A percentile compares a stretch with the other conserved stretches of the same genome.
These are phyloP conservation scores for Nymphaea colorata DNA, from an alignment of 164 flowering plant genomes.

Conservation along the genomic window DNA sequence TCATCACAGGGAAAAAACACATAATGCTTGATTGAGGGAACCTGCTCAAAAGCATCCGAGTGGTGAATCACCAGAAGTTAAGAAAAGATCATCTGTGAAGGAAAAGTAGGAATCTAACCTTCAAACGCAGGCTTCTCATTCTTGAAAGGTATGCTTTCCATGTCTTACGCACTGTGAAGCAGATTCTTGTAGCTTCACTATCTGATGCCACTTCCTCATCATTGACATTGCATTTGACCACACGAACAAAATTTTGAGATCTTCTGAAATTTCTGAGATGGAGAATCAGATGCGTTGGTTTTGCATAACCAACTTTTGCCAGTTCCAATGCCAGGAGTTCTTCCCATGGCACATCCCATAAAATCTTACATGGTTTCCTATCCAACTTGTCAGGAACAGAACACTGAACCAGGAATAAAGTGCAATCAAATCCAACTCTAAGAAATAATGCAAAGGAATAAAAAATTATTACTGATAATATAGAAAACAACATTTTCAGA, in stretches of 20 bases:
- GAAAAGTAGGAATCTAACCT: conserved; percentile 30
- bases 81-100: neutral
- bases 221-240: conserved; percentile 65
- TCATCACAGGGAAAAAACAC: conserved; percentile 59
- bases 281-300: conserved; percentile 81
- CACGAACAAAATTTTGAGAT: conserved; percentile 60
- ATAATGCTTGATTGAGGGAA: conserved; percentile 72
- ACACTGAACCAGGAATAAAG: conserved; percentile 30
- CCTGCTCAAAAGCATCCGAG: conserved; percentile 27
- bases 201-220: conserved; percentile 44
- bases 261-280: conserved; percentile 73
- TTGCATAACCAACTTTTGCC: conserved; percentile 65
- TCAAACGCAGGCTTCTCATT: conserved; percentile 40
- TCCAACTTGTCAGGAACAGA: conserved; percentile 63
- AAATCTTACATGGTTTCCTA: conserved; percentile 77
- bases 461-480: too few species aligned
- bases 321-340: conserved; percentile 81
- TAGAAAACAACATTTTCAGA: neutral
- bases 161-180: conserved; percentile 53
- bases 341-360: conserved; percentile 99
- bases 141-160: conserved; percentile 68
- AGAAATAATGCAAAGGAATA: too few species aligned
- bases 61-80: neutral
- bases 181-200: conserved; percentile 69
- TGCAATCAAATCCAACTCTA: neutral